A percentile compares a stretch with the other conserved stretches of the same genome.
phyloP scores from a whole-genome alignment of 257 asterid species.

The Echites panduratus region DNA sequence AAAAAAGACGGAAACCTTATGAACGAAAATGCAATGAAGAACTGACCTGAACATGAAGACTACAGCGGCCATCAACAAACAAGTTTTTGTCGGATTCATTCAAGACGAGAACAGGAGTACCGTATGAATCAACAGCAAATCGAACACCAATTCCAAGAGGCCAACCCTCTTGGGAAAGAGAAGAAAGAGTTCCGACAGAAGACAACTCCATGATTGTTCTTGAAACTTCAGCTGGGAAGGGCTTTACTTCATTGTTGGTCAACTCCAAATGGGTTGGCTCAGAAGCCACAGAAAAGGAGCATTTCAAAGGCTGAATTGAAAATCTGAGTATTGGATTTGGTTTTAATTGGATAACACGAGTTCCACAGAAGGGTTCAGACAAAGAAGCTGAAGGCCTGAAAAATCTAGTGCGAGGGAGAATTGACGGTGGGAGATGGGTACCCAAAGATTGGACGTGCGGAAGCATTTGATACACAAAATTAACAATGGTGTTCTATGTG shows the following conservation, averaged over 20 bases:
- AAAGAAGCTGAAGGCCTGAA: slow-evolving; percentile 20
- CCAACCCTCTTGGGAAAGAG: slow-evolving; percentile 55
- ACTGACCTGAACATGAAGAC: slow-evolving; percentile 75
- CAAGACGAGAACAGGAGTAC: slow-evolving; percentile 64
- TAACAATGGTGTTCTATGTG: not conserved
- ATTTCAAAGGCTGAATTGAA: slow-evolving; percentile 33
- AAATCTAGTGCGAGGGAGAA: slow-evolving; percentile 31
- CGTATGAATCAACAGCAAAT: slow-evolving; percentile 66
- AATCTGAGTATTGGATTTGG: slow-evolving; percentile 16
- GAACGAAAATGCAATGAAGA: slow-evolving; percentile 1
- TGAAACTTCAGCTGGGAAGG: slow-evolving; percentile 76
- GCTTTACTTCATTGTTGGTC: slow-evolving; percentile 34
- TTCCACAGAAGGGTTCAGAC: slow-evolving; percentile 15
- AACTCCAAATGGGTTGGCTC: slow-evolving; percentile 44
- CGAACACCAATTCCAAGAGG: slow-evolving; percentile 80
- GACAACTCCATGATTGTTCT: slow-evolving; percentile 72
- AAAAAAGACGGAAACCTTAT: slow-evolving; percentile 10
- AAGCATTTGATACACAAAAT: slow-evolving; percentile 36
- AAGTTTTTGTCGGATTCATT: slow-evolving; percentile 32
- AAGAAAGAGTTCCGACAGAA: slow-evolving; percentile 72
- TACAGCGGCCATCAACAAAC: slow-evolving; percentile 43
- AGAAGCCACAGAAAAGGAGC: slow-evolving; percentile 58
- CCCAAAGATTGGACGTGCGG: slow-evolving; percentile 39
- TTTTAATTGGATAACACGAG: slow-evolving; percentile 24
- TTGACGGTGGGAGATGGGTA: slow-evolving; percentile 32